Percentiles rank a stretch among this genome's conserved stretches.
phyloP scores from a whole-genome alignment of 768 basidiomycete species.

The Cystobasidium onofrii region DNA sequence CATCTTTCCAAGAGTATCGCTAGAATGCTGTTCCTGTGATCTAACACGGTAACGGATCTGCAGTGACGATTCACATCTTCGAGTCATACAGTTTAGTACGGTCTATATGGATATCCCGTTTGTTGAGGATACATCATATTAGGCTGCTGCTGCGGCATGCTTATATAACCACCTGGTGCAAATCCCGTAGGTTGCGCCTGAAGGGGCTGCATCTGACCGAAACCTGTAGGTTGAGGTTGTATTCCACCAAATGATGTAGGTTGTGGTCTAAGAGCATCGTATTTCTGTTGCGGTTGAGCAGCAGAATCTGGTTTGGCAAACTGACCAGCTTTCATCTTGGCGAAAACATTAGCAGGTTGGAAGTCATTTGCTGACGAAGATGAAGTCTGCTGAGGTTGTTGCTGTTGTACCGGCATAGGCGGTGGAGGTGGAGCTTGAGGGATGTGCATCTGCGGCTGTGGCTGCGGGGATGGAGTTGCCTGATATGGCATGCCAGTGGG shows the following conservation, averaged over 20 bases:
- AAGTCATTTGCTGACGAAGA: constrained; percentile 44
- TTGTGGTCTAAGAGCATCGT: constrained; percentile 34
- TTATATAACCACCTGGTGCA: constrained; percentile 24
- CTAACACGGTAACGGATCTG: too few species aligned
- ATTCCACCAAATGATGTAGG: constrained; percentile 9
- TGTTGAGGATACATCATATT: constrained; percentile 27
- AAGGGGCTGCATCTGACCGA: constrained; percentile 13
- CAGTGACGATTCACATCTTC: too few species aligned
- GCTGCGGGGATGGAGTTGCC: background rate
- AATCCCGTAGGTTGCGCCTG: constrained; percentile 28
- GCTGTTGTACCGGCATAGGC: constrained; percentile 7
- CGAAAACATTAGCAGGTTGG: constrained; percentile 49
- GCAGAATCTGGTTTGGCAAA: constrained; percentile 16
- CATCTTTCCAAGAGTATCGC: too few species aligned
- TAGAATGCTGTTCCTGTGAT: too few species aligned
- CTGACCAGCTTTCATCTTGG: constrained; percentile 47
- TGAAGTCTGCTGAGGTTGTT: constrained; percentile 41
- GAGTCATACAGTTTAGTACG: background rate
- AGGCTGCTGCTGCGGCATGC: constrained; percentile 18
- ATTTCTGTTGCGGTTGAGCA: constrained; percentile 25
- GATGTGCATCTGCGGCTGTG: constrained; percentile 19
- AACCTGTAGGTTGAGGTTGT: constrained; percentile 1
- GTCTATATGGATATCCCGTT: constrained; percentile 22
- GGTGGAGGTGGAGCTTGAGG: constrained; percentile 32
- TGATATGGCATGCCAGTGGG: constrained; percentile 23